Conservation (phyloP, 2,329 filamentous ascomycete species). For the Lachnellula willkommii region DNA sequence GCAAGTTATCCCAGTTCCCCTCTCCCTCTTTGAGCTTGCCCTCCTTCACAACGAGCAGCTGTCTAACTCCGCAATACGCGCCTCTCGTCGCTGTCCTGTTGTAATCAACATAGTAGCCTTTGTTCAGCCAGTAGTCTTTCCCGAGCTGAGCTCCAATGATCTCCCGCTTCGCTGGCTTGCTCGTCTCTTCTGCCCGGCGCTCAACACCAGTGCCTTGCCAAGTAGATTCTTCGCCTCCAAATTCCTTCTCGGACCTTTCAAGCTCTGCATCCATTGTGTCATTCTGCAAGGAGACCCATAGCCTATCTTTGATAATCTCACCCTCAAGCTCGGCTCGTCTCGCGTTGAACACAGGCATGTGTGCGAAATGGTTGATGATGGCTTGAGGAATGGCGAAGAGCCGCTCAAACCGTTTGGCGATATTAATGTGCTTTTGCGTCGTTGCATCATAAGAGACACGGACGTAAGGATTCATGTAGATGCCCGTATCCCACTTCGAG, state of each 20-base stretch:
- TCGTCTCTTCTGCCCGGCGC: not conserved
- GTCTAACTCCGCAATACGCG: conserved; percentile 50
- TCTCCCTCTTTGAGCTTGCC: conserved; percentile 22
- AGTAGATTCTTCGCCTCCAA: conserved; percentile 19
- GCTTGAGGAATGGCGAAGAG: conserved; percentile 56
- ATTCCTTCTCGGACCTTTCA: conserved; percentile 11
- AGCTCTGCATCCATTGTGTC: conserved; percentile 27
- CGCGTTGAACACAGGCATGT: conserved; percentile 55
- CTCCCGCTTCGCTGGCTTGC: conserved; percentile 13
- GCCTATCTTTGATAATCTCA: conserved; percentile 44
- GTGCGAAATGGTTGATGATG: conserved; percentile 50
- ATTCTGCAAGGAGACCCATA: conserved; percentile 39
- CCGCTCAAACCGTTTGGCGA: conserved; percentile 60
- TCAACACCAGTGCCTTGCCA: not conserved
- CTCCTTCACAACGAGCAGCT: conserved; percentile 43
- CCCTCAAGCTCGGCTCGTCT: conserved; percentile 56
- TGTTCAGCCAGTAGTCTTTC: conserved; percentile 23
- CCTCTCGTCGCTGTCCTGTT: conserved; percentile 44
- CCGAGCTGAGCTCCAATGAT: conserved; percentile 19
- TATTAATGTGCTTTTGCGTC: conserved; percentile 47
- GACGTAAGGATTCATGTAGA: conserved; percentile 72
- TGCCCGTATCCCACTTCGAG: conserved; percentile 41
- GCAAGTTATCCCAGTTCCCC: conserved; percentile 31
- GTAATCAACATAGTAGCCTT: conserved; percentile 38
- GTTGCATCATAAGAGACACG: conserved; percentile 60